Evolutionary conservation across 2,329 filamentous ascomycete species (phyloP), one percentile per base, ranked within the genome.

Genomic region (Xylaria sp.): DNA sequence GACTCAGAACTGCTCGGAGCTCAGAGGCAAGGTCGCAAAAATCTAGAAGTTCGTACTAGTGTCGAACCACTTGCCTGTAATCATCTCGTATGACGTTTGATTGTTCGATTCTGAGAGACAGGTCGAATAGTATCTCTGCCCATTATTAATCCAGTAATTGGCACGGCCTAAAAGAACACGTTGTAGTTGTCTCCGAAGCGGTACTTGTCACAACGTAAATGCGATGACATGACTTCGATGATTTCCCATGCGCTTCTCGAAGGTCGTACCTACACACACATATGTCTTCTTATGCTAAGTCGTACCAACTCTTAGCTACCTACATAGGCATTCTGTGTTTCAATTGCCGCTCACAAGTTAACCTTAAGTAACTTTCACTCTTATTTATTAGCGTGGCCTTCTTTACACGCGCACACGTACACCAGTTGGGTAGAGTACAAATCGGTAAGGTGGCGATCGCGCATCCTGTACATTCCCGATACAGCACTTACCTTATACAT

Each of bases 41-140:
- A 39, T 57, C 58, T 59, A 63, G 21, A 56, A 32, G 50, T 59
- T 63, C 8, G 63, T 61, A 56, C 57, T 65, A 68, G 50, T 60
- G 55, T 69, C 64, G 64, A 64, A 62, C 61, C 64, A 64, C 61
- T 72, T 72, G 70, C 50, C 72, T 67, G 72, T 71, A 59, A 73
- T 75, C 74, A 68, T 74, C 54, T 61, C 61, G 68, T 68, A 77
- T 76, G 75, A 77, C 74, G 71, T 73, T 42, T 64, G 27, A 63
- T 70, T 62, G 65, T 68, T 65, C 68, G 65, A 68, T 68, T 66
- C 27, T 14, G 39, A 45, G 48, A 42, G 45, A 65, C 62, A 54
- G 65, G 7, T 12, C 5, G n/a, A 30, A 50, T 19, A 24, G 63
- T 55, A 60, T 42, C 55, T 62, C 48, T 59, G 24, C 32, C 61